phyloP scores from a whole-genome alignment of 2,329 filamentous ascomycete genomes.

The Fusarium sacchari region DNA sequence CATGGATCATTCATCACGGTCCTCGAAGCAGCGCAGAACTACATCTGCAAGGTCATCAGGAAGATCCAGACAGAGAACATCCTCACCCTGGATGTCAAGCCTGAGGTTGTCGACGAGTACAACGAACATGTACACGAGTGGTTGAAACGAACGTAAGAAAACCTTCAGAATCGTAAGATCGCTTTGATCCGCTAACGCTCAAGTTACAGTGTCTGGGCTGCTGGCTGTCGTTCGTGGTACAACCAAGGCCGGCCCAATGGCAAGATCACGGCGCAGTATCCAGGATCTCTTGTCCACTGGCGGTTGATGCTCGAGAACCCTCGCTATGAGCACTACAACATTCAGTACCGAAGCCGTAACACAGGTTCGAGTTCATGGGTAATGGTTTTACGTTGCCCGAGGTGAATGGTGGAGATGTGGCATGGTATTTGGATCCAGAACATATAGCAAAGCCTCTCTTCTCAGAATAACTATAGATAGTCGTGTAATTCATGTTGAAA shows the following conservation, averaged over 20 bases:
- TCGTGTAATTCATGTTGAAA: fast-evolving
- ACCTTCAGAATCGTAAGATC: fast-evolving
- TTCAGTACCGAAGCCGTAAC: conserved; percentile 7
- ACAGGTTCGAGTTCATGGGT: conserved; percentile 21
- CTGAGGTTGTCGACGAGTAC: neutral
- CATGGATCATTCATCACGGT: conserved; percentile 17
- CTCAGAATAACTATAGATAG: neutral
- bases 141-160: conserved; percentile 4
- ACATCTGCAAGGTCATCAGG: conserved; percentile 10
- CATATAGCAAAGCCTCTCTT: conserved; percentile 8
- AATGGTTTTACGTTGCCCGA: conserved; percentile 6
- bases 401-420: neutral
- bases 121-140: conserved; percentile 11
- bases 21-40: conserved; percentile 10
- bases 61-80: conserved; percentile 23
- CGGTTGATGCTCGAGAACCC: conserved; percentile 4
- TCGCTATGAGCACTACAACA: conserved; percentile 3
- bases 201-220: conserved; percentile 3
- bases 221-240: conserved; percentile 10
- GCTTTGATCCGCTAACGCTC: neutral
- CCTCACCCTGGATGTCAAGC: conserved; percentile 3
- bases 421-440: conserved; percentile 11
- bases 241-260: conserved; percentile 4
- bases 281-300: conserved; percentile 12
- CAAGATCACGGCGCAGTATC: conserved; percentile 13